A percentile compares a stretch with the other conserved stretches of the same genome.
Conservation (phyloP, 2,329 filamentous ascomycete species). For the Fusarium piperis region DNA sequence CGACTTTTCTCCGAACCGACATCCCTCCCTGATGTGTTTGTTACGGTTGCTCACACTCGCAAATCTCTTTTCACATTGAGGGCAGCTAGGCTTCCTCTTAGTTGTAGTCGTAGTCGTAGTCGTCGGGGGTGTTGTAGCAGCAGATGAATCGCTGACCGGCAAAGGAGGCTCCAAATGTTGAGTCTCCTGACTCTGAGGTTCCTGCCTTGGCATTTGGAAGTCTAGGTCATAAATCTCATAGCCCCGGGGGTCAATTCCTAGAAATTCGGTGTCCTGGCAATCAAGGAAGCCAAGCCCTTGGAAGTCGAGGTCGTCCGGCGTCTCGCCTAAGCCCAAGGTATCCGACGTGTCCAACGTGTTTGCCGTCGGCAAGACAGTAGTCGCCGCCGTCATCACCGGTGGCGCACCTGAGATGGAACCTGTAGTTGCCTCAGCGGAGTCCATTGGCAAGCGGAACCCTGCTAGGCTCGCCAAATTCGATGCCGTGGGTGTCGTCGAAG, state of each 20-base stretch:
- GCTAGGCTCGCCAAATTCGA: not conserved
- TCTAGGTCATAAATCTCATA: not conserved
- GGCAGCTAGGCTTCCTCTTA: slow-evolving; percentile 29
- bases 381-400: not conserved
- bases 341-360: not conserved
- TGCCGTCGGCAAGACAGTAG: not conserved
- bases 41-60: slow-evolving; percentile 46
- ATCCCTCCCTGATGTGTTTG: slow-evolving; percentile 46
- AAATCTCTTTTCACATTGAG: slow-evolving; percentile 42
- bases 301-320: not conserved
- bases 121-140: slow-evolving; percentile 6
- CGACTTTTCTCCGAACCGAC: slow-evolving; percentile 35
- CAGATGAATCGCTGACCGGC: slow-evolving; percentile 11
- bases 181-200: not conserved
- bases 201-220: not conserved
- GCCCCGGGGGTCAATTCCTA: not conserved
- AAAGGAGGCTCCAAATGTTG: not conserved
- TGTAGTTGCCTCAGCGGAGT: not conserved
- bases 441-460: not conserved
- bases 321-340: not conserved
- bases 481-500: not conserved
- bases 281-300: not conserved
- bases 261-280: not conserved
- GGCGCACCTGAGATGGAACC: not conserved
- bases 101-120: slow-evolving; percentile 13